Conservation (phyloP, 495 filamentous ascomycete genomes). For the Pyrenopolyporus hunteri region DNA sequence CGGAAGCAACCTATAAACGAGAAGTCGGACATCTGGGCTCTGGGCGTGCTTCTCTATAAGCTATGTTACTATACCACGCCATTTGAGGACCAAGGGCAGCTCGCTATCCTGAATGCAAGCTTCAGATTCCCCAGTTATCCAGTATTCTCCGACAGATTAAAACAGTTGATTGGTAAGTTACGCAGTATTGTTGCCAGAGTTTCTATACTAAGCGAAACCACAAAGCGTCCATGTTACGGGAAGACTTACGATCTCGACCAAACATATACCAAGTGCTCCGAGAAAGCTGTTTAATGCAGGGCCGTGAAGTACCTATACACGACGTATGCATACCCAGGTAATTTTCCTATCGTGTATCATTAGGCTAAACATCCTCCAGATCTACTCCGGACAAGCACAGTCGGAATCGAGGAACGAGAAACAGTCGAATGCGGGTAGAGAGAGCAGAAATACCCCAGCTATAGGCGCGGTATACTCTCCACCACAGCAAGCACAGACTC, state of each 20-base stretch:
- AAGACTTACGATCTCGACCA: slow-evolving; percentile 79
- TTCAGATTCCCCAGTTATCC: slow-evolving; percentile 93
- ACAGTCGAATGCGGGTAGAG: slow-evolving; percentile 39
- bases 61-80: slow-evolving; percentile 99
- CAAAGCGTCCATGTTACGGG: slow-evolving; percentile 86
- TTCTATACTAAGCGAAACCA: slow-evolving; percentile 44
- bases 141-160: slow-evolving; percentile 84
- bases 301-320: slow-evolving; percentile 85
- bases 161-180: slow-evolving; percentile 84
- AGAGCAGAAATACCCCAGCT: slow-evolving; percentile 56
- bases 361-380: slow-evolving; percentile 59
- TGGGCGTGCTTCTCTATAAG: slow-evolving; percentile 96
- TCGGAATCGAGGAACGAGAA: slow-evolving; percentile 42
- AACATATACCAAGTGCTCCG: slow-evolving; percentile 92
- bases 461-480: slow-evolving; percentile 74
- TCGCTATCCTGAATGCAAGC: slow-evolving; percentile 96
- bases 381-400: slow-evolving; percentile 74
- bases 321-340: slow-evolving; percentile 80
- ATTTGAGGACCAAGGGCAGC: slow-evolving; percentile 95
- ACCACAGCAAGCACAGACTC: slow-evolving; percentile 69
- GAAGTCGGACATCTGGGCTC: slow-evolving; percentile 98
- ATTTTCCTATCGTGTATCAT: background rate
- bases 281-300: slow-evolving; percentile 87
- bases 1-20: slow-evolving; percentile 96
- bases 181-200: background rate